Evolutionary conservation across 306 rosid genomes (phyloP).

Genomic region (Rosa persica): DNA sequence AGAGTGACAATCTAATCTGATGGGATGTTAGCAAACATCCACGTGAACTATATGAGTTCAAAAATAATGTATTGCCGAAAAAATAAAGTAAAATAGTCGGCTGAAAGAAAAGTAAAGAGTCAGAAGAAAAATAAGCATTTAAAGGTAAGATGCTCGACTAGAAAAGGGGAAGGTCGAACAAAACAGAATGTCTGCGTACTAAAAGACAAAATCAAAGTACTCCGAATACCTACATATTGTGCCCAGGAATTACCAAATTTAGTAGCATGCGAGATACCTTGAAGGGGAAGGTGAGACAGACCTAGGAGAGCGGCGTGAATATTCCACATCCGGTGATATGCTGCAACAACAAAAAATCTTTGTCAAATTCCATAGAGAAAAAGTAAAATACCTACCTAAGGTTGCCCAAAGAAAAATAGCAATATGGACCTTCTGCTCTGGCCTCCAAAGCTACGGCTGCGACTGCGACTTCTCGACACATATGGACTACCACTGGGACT

Average conservation of each 20-base stretch:
- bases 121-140: neutral
- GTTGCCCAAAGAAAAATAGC: neutral
- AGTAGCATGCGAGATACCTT: constrained; percentile 16
- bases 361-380: constrained; percentile 21
- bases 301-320: constrained; percentile 48
- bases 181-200: too few species aligned
- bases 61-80: neutral
- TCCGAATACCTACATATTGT: neutral
- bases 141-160: neutral
- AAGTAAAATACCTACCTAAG: constrained; percentile 14
- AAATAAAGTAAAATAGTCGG: neutral
- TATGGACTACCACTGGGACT: constrained; percentile 57
- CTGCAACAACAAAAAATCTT: constrained; percentile 41
- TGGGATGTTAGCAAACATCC: neutral
- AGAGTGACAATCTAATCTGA: neutral
- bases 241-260: neutral
- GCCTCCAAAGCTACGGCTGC: constrained; percentile 49
- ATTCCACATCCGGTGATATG: constrained; percentile 49
- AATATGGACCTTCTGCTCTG: constrained; percentile 59
- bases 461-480: constrained; percentile 44
- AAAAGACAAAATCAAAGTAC: neutral
- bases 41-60: neutral
- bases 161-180: neutral
- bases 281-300: constrained; percentile 31
- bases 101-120: neutral